phyloP scores from a whole-genome alignment of 73 alveolate species.

The Paramecium pentaurelia region DNA sequence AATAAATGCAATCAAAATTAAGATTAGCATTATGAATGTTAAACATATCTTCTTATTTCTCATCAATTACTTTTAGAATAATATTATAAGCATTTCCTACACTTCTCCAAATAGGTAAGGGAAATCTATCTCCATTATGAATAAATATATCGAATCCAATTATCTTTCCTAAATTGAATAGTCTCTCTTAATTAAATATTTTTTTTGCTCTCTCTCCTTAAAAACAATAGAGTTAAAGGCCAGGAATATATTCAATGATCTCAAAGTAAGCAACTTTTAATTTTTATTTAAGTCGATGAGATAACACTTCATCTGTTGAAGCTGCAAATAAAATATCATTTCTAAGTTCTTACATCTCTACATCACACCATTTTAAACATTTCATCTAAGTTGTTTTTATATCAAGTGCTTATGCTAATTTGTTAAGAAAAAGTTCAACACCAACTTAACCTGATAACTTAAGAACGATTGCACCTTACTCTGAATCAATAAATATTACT shows the following conservation, averaged over 20 bases:
- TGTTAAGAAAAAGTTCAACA: not conserved
- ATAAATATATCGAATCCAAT: not conserved
- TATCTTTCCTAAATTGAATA: not conserved
- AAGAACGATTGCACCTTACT: not conserved
- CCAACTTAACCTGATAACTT: conserved; percentile 25
- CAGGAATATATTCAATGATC: not conserved
- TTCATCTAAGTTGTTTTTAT: not conserved
- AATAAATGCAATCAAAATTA: not conserved
- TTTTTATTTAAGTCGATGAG: not conserved
- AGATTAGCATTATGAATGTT: not conserved
- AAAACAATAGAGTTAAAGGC: not conserved
- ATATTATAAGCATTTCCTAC: not conserved
- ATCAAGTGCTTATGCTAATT: not conserved
- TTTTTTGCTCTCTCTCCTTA: not conserved
- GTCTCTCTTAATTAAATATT: not conserved
- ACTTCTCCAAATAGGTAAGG: conserved; percentile 24
- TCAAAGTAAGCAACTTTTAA: conserved; percentile 1
- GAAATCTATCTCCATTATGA: conserved; percentile 7
- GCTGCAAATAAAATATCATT: not conserved
- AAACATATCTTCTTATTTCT: not conserved
- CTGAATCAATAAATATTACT: not conserved
- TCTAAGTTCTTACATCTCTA: not conserved
- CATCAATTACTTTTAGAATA: not conserved
- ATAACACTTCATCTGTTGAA: not conserved
- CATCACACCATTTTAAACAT: conserved; percentile 2